Percentiles rank a stretch among this genome's conserved stretches.
Evolutionary conservation across 2,329 filamentous ascomycete genomes (phyloP).

Genomic region (Fusarium sp.): DNA sequence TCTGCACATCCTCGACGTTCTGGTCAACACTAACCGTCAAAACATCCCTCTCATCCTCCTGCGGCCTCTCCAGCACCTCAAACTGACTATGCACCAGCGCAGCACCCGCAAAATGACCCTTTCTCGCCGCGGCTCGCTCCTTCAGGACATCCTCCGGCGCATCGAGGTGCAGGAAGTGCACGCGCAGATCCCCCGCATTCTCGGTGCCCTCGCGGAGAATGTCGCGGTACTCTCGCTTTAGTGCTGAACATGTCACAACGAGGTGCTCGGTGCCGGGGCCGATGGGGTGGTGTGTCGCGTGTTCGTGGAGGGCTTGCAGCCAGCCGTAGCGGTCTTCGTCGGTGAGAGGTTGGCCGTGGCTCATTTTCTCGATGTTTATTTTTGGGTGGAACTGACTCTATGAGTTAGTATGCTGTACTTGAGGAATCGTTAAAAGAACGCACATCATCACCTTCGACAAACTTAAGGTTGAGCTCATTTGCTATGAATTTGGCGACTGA

Average conservation of each 20-base stretch:
- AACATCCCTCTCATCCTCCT: slow-evolving; percentile 20
- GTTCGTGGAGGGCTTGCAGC: slow-evolving; percentile 21
- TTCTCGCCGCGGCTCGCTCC: slow-evolving; percentile 14
- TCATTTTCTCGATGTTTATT: slow-evolving; percentile 36
- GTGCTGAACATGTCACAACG: slow-evolving; percentile 34
- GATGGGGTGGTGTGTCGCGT: slow-evolving; percentile 22
- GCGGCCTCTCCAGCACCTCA: slow-evolving; percentile 11
- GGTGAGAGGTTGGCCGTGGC: slow-evolving; percentile 22
- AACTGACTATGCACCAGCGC: slow-evolving; percentile 31
- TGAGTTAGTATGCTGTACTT: not conserved
- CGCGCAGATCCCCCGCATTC: slow-evolving; percentile 20
- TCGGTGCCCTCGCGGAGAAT: slow-evolving; percentile 27
- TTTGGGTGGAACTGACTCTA: slow-evolving; percentile 25
- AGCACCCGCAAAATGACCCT: slow-evolving; percentile 27
- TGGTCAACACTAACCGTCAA: slow-evolving; percentile 28
- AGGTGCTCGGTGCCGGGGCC: slow-evolving; percentile 32
- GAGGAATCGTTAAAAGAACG: accelerated
- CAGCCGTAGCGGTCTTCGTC: slow-evolving; percentile 27
- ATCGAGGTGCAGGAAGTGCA: slow-evolving; percentile 35
- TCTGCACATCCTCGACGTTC: slow-evolving; percentile 19
- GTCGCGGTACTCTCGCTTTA: slow-evolving; percentile 27
- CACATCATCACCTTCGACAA: slow-evolving; percentile 34
- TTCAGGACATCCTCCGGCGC: slow-evolving; percentile 28
- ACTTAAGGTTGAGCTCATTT: slow-evolving; percentile 29
- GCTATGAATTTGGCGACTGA: slow-evolving; percentile 29